Evolutionary conservation across 208 protist species (phyloP).

Genomic region (Leptomonas seymouri): DNA sequence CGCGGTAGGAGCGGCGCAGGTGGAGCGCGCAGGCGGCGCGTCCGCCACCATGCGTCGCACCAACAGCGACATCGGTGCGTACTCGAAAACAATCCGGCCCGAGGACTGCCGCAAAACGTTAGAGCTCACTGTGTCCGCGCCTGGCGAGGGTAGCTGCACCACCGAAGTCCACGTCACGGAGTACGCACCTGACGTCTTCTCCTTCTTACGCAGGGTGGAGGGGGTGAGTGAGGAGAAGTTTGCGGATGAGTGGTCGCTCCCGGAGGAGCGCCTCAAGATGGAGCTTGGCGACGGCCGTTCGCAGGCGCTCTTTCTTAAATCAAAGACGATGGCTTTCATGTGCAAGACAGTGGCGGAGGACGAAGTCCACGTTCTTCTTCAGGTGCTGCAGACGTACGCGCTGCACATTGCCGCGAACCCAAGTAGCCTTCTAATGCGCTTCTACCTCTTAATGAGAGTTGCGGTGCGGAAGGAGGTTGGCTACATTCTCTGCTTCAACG

Average conservation of each 20-base stretch:
- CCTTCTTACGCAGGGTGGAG: conserved; percentile 53
- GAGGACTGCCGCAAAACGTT: conserved; percentile 35
- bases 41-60: conserved; percentile 14
- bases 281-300: conserved; percentile 82
- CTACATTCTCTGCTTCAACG: conserved; percentile 81
- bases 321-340: conserved; percentile 75
- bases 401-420: conserved; percentile 51
- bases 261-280: conserved; percentile 56
- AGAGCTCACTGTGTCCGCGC: conserved; percentile 25
- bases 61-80: conserved; percentile 15
- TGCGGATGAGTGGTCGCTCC: conserved; percentile 72
- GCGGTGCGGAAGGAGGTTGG: conserved; percentile 45
- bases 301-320: conserved; percentile 84
- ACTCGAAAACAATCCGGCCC: conserved; percentile 17
- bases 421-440: conserved; percentile 78
- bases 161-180: conserved; percentile 56
- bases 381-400: conserved; percentile 53
- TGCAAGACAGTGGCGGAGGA: conserved; percentile 81
- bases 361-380: conserved; percentile 71
- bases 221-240: conserved; percentile 57
- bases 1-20: conserved; percentile 23
- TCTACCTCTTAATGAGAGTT: conserved; percentile 76
- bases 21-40: conserved; percentile 26
- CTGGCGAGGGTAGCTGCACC: neutral
- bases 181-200: conserved; percentile 81